A percentile compares a stretch with the other conserved stretches of the same genome.
phyloP scores from a whole-genome alignment of 495 filamentous ascomycete genomes.

The Neurospora cerealis region DNA sequence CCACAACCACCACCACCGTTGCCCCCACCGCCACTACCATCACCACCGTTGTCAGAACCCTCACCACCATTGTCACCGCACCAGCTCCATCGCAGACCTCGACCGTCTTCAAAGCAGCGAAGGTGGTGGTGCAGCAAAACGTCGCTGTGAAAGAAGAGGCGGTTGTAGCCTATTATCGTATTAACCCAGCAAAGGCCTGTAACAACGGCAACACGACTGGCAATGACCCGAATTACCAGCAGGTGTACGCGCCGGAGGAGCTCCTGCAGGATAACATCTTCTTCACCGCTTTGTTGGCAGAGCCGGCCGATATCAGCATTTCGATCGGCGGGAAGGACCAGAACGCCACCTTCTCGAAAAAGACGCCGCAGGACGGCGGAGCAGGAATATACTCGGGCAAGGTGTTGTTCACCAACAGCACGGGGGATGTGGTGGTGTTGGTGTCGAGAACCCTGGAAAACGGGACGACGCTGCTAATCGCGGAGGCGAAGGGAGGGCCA shows the following conservation, averaged over 20 bases:
- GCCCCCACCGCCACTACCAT: background rate
- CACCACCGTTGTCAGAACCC: background rate
- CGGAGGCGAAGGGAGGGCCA: background rate
- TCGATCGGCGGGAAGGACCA: conserved; percentile 8
- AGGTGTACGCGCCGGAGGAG: conserved; percentile 4
- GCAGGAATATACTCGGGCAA: conserved; percentile 11
- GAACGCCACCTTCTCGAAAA: background rate
- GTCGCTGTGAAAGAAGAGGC: background rate
- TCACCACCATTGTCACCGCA: background rate
- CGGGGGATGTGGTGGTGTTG: conserved; percentile 13
- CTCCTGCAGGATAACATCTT: conserved; percentile 16
- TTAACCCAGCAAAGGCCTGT: conserved; percentile 12
- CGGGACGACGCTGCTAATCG: background rate
- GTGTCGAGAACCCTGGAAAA: conserved; percentile 1
- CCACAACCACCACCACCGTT: background rate
- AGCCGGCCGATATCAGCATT: conserved; percentile 8
- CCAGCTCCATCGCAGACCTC: background rate
- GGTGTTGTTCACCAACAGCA: conserved; percentile 9
- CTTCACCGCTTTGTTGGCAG: conserved; percentile 11
- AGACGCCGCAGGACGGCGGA: conserved; percentile 1
- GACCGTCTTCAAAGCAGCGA: background rate
- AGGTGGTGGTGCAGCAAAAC: background rate
- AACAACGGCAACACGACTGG: conserved; percentile 11
- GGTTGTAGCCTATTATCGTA: conserved; percentile 9
- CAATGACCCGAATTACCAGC: conserved; percentile 4